These are phyloP conservation scores for Phlebiopsis flavidoalba DNA, from an alignment of 768 basidiomycete species.

Conservation along the genomic window DNA sequence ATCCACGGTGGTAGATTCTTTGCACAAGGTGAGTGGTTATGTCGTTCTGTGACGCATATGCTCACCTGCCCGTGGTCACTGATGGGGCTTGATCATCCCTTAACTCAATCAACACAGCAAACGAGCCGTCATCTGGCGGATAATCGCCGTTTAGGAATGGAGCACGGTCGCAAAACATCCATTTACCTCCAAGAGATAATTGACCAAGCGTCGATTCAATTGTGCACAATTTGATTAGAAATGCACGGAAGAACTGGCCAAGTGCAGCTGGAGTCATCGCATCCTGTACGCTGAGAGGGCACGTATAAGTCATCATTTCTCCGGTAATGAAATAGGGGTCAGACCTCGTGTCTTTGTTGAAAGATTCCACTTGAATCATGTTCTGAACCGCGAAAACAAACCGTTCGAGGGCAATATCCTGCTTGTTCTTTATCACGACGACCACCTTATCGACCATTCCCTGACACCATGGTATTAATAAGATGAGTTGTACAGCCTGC, in stretches of 20 bases:
- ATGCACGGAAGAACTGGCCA: constrained; percentile 75
- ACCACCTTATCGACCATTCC: constrained; percentile 77
- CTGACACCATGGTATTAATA: constrained; percentile 30
- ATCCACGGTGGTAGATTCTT: constrained; percentile 78
- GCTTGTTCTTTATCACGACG: constrained; percentile 78
- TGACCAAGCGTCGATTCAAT: constrained; percentile 67
- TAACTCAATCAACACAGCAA: constrained; percentile 79
- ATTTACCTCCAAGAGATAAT: constrained; percentile 48
- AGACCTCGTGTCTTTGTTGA: constrained; percentile 67
- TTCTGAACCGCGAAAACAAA: constrained; percentile 85
- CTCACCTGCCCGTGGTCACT: constrained; percentile 41
- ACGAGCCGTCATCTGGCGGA: constrained; percentile 61
- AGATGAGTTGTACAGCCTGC: neutral
- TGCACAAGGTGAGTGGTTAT: neutral
- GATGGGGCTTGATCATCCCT: constrained; percentile 59
- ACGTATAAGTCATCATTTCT: neutral
- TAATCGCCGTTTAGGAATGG: neutral
- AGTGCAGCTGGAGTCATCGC: constrained; percentile 64
- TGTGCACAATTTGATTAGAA: constrained; percentile 76
- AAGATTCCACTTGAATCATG: constrained; percentile 68
- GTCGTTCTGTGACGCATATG: neutral
- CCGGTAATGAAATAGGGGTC: constrained; percentile 2
- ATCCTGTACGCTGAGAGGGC: constrained; percentile 49
- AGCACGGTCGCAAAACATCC: neutral
- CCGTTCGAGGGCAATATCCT: constrained; percentile 80